These are phyloP conservation scores for Gossypium aridum DNA, from an alignment of 441 rosid genomes.

Conservation along the genomic window DNA sequence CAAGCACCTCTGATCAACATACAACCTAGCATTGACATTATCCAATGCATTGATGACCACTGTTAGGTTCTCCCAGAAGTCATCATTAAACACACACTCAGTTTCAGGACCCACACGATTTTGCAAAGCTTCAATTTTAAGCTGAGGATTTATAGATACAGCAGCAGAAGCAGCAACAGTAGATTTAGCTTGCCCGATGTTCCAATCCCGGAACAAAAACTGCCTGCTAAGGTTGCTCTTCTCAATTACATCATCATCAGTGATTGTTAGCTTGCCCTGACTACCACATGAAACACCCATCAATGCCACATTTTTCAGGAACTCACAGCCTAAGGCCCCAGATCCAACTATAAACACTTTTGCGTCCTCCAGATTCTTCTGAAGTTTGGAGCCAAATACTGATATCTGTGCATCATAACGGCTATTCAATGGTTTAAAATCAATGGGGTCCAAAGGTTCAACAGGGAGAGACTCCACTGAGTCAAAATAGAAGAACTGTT, in stretches of 20 bases:
- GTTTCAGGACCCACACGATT: slow-evolving; percentile 86
- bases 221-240: slow-evolving; percentile 98
- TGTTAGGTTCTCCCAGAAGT: slow-evolving; percentile 82
- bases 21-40: slow-evolving; percentile 91
- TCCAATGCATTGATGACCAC: slow-evolving; percentile 80
- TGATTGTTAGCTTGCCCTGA: slow-evolving; percentile 80
- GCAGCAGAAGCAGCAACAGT: slow-evolving; percentile 95
- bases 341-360: slow-evolving; percentile 76
- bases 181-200: slow-evolving; percentile 97
- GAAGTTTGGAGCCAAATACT: slow-evolving; percentile 83
- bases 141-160: slow-evolving; percentile 52
- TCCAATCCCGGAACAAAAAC: slow-evolving; percentile 98
- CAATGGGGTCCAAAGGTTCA: slow-evolving; percentile 63
- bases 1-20: slow-evolving; percentile 86
- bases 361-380: slow-evolving; percentile 81
- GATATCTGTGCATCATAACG: slow-evolving; percentile 96
- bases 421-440: slow-evolving; percentile 57
- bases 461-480: slow-evolving; percentile 83
- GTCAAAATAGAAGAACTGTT: slow-evolving; percentile 92
- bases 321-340: slow-evolving; percentile 96
- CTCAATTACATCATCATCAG: slow-evolving; percentile 98
- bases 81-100: slow-evolving; percentile 79
- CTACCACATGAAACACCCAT: slow-evolving; percentile 91
- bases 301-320: slow-evolving; percentile 80
- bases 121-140: slow-evolving; percentile 81